Evolutionary conservation across 225 moss, liverwort and hornwort species (phyloP).

Genomic region (Marchantia paleacea): DNA sequence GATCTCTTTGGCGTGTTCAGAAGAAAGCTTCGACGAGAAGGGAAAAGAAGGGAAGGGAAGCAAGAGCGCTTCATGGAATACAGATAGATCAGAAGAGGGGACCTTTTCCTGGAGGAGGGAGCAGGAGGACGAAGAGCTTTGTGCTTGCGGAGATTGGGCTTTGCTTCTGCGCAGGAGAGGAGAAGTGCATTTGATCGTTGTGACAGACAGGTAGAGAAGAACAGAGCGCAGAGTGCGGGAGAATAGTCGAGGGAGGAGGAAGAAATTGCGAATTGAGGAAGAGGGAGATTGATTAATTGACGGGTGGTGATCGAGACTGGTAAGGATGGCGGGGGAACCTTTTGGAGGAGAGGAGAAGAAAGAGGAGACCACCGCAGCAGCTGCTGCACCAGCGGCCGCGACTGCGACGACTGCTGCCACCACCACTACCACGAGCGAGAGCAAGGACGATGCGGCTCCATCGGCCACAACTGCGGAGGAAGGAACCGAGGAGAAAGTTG

Average conservation of each 20-base stretch:
- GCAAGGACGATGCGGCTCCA: conserved; percentile 16
- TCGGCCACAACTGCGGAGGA: conserved; percentile 33
- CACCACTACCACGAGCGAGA: background rate
- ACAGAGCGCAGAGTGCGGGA: background rate
- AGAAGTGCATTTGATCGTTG: background rate
- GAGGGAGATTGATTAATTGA: background rate
- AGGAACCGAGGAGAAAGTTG: conserved; percentile 43
- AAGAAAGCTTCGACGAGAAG: background rate
- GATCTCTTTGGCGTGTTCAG: conserved; percentile 5
- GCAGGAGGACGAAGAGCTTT: no score
- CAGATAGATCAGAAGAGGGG: background rate
- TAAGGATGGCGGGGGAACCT: conserved; percentile 42
- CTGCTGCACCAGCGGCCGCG: background rate
- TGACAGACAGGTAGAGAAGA: background rate
- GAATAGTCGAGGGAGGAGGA: background rate
- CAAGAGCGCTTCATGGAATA: background rate
- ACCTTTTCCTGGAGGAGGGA: background rate
- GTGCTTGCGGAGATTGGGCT: background rate
- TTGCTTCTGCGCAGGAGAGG: background rate
- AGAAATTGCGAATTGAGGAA: background rate
- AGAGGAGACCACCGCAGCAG: conserved; percentile 9
- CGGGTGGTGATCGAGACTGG: background rate
- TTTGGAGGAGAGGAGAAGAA: conserved; percentile 38
- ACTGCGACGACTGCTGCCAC: conserved; percentile 3
- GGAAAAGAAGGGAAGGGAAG: background rate